phyloP scores from a whole-genome alignment of 2,329 filamentous ascomycete genomes.

The Delphinella strobiligena region DNA sequence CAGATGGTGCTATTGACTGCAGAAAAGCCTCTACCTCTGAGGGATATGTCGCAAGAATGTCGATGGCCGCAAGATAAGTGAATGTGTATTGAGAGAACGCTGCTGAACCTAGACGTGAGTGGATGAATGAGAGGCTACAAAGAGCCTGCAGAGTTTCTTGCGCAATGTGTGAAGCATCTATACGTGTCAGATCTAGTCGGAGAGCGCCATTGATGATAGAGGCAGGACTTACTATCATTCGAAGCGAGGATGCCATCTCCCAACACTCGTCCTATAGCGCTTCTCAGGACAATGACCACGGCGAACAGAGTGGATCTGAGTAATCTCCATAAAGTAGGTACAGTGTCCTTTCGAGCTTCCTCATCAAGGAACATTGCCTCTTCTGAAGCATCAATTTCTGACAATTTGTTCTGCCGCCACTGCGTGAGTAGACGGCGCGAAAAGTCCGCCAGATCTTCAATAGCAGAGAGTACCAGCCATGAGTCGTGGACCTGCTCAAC shows the following conservation, averaged over 20 bases:
- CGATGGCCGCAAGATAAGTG: slow-evolving; percentile 69
- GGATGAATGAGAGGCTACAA: slow-evolving; percentile 71
- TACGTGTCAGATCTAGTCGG: slow-evolving; percentile 1
- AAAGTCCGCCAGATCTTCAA: slow-evolving; percentile 58
- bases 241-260: slow-evolving; percentile 43
- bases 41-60: slow-evolving; percentile 64
- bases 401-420: slow-evolving; percentile 66
- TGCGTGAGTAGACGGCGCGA: slow-evolving; percentile 52
- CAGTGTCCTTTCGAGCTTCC: slow-evolving; percentile 53
- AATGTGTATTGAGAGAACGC: slow-evolving; percentile 78
- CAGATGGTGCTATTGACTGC: slow-evolving; percentile 45
- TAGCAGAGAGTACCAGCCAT: slow-evolving; percentile 37
- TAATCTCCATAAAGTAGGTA: slow-evolving; percentile 62
- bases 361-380: slow-evolving; percentile 52
- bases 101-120: slow-evolving; percentile 57
- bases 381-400: slow-evolving; percentile 56
- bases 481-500: slow-evolving; percentile 45
- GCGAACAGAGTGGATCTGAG: slow-evolving; percentile 67
- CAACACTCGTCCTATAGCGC: slow-evolving; percentile 55
- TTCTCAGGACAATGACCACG: slow-evolving; percentile 60
- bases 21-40: slow-evolving; percentile 55
- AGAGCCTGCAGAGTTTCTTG: slow-evolving; percentile 61
- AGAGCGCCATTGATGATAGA: no score
- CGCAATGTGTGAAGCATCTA: slow-evolving; percentile 53
- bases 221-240: slow-evolving; percentile 37